Evolutionary conservation across 2,329 filamentous ascomycete genomes (phyloP), one percentile per base, ranked within the genome.

Genomic region (Ciborinia camelliae): DNA sequence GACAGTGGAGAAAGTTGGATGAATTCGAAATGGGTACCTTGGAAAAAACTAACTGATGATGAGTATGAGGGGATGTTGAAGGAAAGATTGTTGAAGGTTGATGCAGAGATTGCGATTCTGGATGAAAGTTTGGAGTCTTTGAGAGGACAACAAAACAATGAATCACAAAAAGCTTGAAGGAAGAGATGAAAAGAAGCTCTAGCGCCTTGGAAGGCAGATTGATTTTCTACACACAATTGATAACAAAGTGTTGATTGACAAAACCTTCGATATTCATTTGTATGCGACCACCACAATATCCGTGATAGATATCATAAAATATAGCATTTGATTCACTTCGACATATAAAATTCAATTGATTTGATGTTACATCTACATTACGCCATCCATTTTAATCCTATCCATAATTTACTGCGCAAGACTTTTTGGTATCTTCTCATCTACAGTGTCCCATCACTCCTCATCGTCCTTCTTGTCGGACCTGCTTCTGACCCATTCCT

Each of bases 71-170:
- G 82, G 0, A 86, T 92, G 77, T 79, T 95, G 72, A 80, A 82
- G 37, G 89, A 93, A 74, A 91, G 88, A 76, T 77, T 92, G 48
- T 75, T 94, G 32, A 82, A 81, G 67, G 78, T 94, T 3, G 88
- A 95, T 69, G 89, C 85, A 0, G 89, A 94, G 67, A 92, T 95
- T 75, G 87, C 90, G 0, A 76, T 95, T 6, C 81, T 94, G 43
- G 90, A 95, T 71, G 91, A 94, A 62, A 86, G 86, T 72, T 90
- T 95, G 69, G 82, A 81, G 55, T 80, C 64, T 63, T 43, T 61
- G 35, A 37, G 39, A 8, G 48, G 45, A 26, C 55, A 62, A 39
- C 54, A 65, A 61, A 70, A 57, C 14, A 53, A 28, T 5, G 51
- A 61, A 45, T 23, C 35, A 20, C 15, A 35, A n/a, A n/a, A 50